A percentile compares a stretch with the other conserved stretches of the same genome.
Conservation (phyloP, 352 stramenopile genomes). For the Sclerospora graminicola region DNA sequence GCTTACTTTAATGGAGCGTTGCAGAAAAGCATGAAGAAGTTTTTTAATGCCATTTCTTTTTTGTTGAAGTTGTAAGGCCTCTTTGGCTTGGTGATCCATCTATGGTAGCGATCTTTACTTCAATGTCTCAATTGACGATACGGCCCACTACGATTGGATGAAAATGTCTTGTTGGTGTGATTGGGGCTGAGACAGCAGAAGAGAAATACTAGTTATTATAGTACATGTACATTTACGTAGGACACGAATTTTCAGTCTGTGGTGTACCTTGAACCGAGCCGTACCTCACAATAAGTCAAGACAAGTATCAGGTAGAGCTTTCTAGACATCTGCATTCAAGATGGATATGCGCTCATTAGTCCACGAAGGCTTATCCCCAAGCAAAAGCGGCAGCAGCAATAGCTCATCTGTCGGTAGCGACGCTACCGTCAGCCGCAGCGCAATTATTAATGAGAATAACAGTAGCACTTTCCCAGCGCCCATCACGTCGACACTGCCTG, state of each 20-base stretch:
- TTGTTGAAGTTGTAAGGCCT: slow-evolving; percentile 48
- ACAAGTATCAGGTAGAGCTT: slow-evolving; percentile 3
- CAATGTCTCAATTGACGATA: slow-evolving; percentile 33
- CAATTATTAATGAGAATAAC: neutral
- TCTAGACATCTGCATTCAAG: neutral
- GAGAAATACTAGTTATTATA: too few relatives aligned
- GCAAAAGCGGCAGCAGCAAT: slow-evolving; percentile 4
- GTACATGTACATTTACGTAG: slow-evolving; percentile 9
- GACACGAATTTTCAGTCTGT: slow-evolving; percentile 7
- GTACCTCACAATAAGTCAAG: slow-evolving; percentile 17
- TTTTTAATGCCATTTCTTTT: slow-evolving; percentile 12
- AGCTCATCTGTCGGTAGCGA: neutral
- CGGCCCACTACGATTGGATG: slow-evolving; percentile 18
- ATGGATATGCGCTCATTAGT: slow-evolving; percentile 80
- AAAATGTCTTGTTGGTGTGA: slow-evolving; percentile 26
- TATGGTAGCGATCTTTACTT: slow-evolving; percentile 32
- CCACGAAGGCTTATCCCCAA: slow-evolving; percentile 27
- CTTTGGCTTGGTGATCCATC: slow-evolving; percentile 17
- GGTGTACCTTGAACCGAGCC: neutral
- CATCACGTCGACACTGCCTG: slow-evolving; percentile 15
- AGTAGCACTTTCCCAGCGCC: slow-evolving; percentile 9
- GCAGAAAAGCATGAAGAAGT: too few relatives aligned
- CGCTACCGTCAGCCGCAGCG: neutral
- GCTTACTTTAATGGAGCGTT: too few relatives aligned
- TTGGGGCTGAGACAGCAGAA: too few relatives aligned